A percentile compares a stretch with the other conserved stretches of the same genome.
Conservation (phyloP, 768 basidiomycete species). For the Lanmaoa pseudosensibilis region DNA sequence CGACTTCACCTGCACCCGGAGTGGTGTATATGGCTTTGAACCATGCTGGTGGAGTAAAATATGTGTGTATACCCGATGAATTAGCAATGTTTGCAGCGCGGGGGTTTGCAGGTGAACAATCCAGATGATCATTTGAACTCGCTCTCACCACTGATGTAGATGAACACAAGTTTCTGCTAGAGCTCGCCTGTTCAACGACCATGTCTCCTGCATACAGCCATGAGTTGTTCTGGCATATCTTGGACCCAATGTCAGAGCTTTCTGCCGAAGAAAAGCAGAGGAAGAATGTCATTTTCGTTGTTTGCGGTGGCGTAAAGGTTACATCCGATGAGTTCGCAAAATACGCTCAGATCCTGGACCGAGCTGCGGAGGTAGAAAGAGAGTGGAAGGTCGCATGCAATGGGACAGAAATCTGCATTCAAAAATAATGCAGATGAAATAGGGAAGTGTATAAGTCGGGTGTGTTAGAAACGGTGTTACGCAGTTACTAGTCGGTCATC, state of each 20-base stretch:
- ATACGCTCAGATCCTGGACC: conserved; percentile 44
- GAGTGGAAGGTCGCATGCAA: conserved; percentile 33
- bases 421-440: conserved; percentile 10
- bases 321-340: conserved; percentile 52
- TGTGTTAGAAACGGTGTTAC: conserved; percentile 19
- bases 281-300: conserved; percentile 17
- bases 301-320: conserved; percentile 59
- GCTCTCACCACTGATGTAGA: conserved; percentile 39
- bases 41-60: conserved; percentile 54
- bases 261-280: conserved; percentile 25
- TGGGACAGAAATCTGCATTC: conserved; percentile 24
- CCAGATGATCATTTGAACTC: neutral
- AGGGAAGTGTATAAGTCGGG: neutral
- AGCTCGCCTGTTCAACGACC: conserved; percentile 73
- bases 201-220: conserved; percentile 64
- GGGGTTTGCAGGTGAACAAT: conserved; percentile 55
- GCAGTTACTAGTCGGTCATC: neutral
- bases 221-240: conserved; percentile 48
- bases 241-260: conserved; percentile 25
- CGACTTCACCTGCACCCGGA: conserved; percentile 59
- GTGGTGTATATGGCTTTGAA: conserved; percentile 67
- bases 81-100: conserved; percentile 61
- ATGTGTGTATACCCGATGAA: conserved; percentile 65
- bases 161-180: conserved; percentile 73
- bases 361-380: conserved; percentile 30